phyloP scores from a whole-genome alignment of 306 rosid species.

The Arachis hypogaea region DNA sequence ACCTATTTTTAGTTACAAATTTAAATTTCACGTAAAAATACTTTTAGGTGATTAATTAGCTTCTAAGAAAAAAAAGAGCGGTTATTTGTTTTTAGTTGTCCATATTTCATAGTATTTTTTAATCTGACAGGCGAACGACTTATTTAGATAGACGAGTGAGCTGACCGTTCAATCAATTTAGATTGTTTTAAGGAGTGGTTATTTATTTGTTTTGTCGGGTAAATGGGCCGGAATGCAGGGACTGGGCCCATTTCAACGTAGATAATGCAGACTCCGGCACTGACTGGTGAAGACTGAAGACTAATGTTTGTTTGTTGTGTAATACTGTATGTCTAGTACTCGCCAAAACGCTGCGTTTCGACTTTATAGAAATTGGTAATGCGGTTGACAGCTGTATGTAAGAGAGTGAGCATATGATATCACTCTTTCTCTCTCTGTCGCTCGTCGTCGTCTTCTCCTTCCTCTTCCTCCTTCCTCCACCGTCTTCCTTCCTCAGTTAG shows the following conservation, averaged over 20 bases:
- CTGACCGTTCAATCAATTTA: too few species aligned
- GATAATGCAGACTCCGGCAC: neutral
- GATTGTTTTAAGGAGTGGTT: too few species aligned
- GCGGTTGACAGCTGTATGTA: slow-evolving; percentile 28
- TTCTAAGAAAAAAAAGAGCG: too few species aligned
- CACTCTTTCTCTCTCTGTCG: neutral
- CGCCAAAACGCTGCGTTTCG: neutral
- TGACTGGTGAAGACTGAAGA: neutral
- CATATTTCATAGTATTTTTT: too few species aligned
- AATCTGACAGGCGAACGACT: too few species aligned
- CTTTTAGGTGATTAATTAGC: too few species aligned
- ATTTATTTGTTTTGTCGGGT: neutral
- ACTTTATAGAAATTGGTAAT: slow-evolving; percentile 21
- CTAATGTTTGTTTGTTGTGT: neutral
- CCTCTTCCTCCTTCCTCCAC: neutral
- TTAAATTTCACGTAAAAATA: too few species aligned
- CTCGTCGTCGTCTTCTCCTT: slow-evolving; percentile 3
- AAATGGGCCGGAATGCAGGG: neutral
- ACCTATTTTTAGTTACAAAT: too few species aligned
- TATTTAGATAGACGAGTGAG: too few species aligned
- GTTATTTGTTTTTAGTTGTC: too few species aligned
- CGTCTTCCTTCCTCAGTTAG: slow-evolving; percentile 20
- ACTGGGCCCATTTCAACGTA: neutral
- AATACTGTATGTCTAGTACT: too few species aligned
- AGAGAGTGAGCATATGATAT: neutral